phyloP scores from a whole-genome alignment of 2,329 filamentous ascomycete species.

The Penicillium corylophilum region DNA sequence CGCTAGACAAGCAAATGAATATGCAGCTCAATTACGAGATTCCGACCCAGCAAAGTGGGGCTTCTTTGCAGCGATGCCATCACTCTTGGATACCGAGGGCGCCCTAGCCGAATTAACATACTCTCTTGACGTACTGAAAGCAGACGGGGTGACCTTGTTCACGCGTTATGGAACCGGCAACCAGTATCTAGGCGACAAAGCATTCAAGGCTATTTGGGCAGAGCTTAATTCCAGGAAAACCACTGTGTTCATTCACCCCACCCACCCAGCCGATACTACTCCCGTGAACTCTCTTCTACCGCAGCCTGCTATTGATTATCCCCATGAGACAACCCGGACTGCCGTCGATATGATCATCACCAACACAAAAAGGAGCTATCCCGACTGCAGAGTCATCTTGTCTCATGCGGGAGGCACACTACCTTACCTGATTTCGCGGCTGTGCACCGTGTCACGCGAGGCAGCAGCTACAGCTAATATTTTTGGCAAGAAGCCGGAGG shows the following conservation, averaged over 20 bases:
- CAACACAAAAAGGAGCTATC: constrained; percentile 31
- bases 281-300: constrained; percentile 36
- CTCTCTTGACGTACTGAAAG: constrained; percentile 8
- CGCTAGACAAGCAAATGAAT: too few relatives aligned
- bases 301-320: constrained; percentile 46
- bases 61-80: constrained; percentile 11
- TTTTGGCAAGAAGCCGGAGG: too few relatives aligned
- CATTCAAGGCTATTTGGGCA: constrained; percentile 42
- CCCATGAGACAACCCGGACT: constrained; percentile 48
- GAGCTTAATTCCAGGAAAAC: constrained; percentile 36
- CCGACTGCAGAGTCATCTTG: constrained; percentile 49
- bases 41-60: neutral
- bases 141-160: constrained; percentile 50
- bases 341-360: constrained; percentile 45
- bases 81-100: constrained; percentile 9
- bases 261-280: constrained; percentile 37
- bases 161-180: constrained; percentile 50
- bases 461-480: too few relatives aligned
- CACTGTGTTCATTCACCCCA: constrained; percentile 51
- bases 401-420: constrained; percentile 51
- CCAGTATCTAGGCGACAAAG: constrained; percentile 47
- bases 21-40: too few relatives aligned
- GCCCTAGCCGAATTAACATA: constrained; percentile 12
- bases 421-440: constrained; percentile 29
- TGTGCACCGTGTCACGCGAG: too few relatives aligned